Percentiles rank a stretch among this genome's conserved stretches.
These are phyloP conservation scores for Mycena galericulata DNA, from an alignment of 768 basidiomycete genomes.

Conservation along the genomic window DNA sequence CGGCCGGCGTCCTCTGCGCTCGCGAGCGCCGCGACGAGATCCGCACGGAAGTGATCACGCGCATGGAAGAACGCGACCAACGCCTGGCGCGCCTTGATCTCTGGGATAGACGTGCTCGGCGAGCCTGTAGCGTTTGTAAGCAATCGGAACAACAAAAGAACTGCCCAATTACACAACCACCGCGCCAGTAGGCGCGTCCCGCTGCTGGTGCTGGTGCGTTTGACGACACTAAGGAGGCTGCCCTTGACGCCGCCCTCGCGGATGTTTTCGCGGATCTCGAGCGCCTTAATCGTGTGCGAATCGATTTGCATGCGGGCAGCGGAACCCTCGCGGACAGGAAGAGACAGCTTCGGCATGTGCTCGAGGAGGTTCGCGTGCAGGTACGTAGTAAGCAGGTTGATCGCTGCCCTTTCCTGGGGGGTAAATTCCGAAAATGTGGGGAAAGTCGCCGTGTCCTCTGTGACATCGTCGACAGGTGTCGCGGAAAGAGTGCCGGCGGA, in stretches of 20 bases:
- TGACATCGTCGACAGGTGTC: constrained; percentile 34
- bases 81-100: constrained; percentile 82
- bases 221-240: constrained; percentile 79
- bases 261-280: constrained; percentile 84
- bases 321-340: constrained; percentile 67
- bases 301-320: constrained; percentile 88
- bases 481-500: neutral
- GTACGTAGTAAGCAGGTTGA: constrained; percentile 72
- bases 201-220: constrained; percentile 81
- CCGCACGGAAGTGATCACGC: constrained; percentile 72
- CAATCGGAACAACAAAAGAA: constrained; percentile 50
- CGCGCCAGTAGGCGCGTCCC: constrained; percentile 81
- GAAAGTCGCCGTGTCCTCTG: constrained; percentile 12
- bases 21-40: constrained; percentile 66
- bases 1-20: constrained; percentile 78
- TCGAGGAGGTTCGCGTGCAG: constrained; percentile 79
- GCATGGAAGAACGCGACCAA: constrained; percentile 78
- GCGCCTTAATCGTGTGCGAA: constrained; percentile 87
- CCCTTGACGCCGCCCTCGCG: constrained; percentile 81
- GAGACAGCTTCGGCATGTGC: constrained; percentile 74
- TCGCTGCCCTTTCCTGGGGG: constrained; percentile 64
- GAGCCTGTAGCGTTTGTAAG: constrained; percentile 65
- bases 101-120: constrained; percentile 79
- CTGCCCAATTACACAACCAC: constrained; percentile 77
- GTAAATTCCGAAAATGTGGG: constrained; percentile 38